Base-by-base conservation (phyloP, 495 filamentous ascomycete genomes). In the Penicillium robsamsonii region DNA sequence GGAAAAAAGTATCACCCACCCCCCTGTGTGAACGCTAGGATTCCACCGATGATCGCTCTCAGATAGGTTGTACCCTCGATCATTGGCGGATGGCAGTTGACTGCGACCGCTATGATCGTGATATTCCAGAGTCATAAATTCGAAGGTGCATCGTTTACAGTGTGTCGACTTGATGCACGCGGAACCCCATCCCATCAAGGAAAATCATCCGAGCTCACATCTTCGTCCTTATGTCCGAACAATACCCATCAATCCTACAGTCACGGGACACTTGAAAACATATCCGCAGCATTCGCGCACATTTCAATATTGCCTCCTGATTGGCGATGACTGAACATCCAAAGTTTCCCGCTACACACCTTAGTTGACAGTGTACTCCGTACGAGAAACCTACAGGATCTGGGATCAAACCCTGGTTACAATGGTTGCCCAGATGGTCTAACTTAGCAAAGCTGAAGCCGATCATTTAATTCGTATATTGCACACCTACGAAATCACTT, bases 41-140 rank as follows among this genome's bases (percentile, higher is more conserved):
- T 55, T 24, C 44, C 33, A 60, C 53, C 54, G 62, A 62, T 65
- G 62, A 62, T 66, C 59, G 17, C 37, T 53, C 18, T 31, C 48
- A 55, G 59, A 47, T 42, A 43, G 56, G 56, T 67, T 65, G 60
- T 45, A 62, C 50, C 59, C 54, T 65, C 46, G 55, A 61, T 60
- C 65, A 62, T 65, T 68, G 60, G 58, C 50, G 61, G 57, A 63
- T 66, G 67, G 67, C 67, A 66, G 57, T 54, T 56, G 55, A 63
- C 61, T 58, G 59, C 58, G 55, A 57, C 59, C 35, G 49, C 55
- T 25, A 60, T 48, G 50, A 52, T 58, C 46, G 49, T 69, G 61
- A 70, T 60, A 63, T 60, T 62, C 51, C 56, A 55, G 18, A 33
- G n/a, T 52, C 49, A 22, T 30, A 18, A 43, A 52, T 18, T 22